Conservation (phyloP, 129 eudicot genomes). For the Artemisia tridentata region DNA sequence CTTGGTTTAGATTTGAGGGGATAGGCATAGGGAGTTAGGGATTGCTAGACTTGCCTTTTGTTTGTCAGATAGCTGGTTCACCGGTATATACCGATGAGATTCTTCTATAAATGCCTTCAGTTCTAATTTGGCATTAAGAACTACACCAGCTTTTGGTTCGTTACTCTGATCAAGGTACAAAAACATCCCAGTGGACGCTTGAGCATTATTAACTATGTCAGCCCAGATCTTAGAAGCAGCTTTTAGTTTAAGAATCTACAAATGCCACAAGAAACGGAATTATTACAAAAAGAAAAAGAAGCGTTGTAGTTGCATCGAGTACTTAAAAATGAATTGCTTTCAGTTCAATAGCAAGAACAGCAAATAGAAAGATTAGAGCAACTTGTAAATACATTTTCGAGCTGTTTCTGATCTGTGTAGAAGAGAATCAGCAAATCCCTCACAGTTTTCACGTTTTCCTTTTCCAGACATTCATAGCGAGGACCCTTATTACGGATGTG, state of each 20-base stretch:
- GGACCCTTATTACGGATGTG: conserved; percentile 61
- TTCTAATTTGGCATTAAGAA: conserved; percentile 50
- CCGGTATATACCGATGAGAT: conserved; percentile 36
- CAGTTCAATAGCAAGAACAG: too few relatives aligned
- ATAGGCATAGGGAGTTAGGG: too few relatives aligned
- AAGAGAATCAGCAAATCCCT: conserved; percentile 48
- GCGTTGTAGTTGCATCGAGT: too few relatives aligned
- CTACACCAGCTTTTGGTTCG: conserved; percentile 34
- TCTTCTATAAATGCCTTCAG: conserved; percentile 42
- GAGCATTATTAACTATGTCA: conserved; percentile 60
- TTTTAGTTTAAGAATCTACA: conserved; percentile 57
- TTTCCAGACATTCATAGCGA: conserved; percentile 45
- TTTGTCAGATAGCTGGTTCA: conserved; percentile 42
- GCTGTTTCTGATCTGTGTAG: conserved; percentile 44
- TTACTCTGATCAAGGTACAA: conserved; percentile 41
- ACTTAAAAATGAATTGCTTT: too few relatives aligned
- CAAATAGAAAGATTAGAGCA: too few relatives aligned
- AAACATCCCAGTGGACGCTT: conserved; percentile 49
- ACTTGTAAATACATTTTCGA: conserved; percentile 40
- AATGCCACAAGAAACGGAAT: conserved; percentile 4
- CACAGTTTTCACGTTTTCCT: conserved; percentile 49
- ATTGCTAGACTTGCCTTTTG: conserved; percentile 34
- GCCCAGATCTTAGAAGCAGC: conserved; percentile 60
- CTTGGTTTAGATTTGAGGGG: too few relatives aligned
- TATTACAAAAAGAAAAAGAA: not conserved